Conservation (phyloP, 768 basidiomycete species). For the Tricholomella constricta region DNA sequence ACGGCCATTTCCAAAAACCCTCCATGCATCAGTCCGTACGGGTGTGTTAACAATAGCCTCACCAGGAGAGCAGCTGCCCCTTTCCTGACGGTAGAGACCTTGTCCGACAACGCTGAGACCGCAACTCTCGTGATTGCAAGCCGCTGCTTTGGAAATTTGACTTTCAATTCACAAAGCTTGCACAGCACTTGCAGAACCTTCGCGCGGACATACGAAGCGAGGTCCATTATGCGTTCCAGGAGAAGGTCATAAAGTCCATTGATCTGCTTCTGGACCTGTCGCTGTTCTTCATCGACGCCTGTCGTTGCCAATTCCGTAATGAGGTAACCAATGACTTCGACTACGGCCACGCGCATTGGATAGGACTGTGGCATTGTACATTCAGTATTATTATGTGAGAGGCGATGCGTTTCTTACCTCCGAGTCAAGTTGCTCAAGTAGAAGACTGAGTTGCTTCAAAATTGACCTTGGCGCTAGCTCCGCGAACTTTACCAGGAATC, state of each 20-base stretch:
- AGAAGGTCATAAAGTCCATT: slow-evolving; percentile 80
- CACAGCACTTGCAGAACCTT: slow-evolving; percentile 81
- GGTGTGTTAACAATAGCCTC: slow-evolving; percentile 82
- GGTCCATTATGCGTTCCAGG: slow-evolving; percentile 84
- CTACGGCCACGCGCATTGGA: slow-evolving; percentile 92
- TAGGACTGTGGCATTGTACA: slow-evolving; percentile 65
- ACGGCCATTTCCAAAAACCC: slow-evolving; percentile 71
- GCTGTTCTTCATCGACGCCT: slow-evolving; percentile 38
- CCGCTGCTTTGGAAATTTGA: slow-evolving; percentile 87
- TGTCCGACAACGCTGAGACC: slow-evolving; percentile 83
- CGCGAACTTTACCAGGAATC: slow-evolving; percentile 78
- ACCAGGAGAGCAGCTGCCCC: slow-evolving; percentile 75
- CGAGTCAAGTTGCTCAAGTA: slow-evolving; percentile 86
- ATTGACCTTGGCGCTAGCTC: slow-evolving; percentile 81
- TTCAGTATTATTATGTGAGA: slow-evolving; percentile 3
- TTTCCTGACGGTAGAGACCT: slow-evolving; percentile 86
- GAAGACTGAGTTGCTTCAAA: slow-evolving; percentile 85
- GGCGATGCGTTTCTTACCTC: slow-evolving; percentile 57
- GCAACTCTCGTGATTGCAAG: slow-evolving; percentile 75
- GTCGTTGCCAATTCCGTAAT: slow-evolving; percentile 77
- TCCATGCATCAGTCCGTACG: slow-evolving; percentile 83
- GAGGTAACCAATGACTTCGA: slow-evolving; percentile 86
- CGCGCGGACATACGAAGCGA: slow-evolving; percentile 87
- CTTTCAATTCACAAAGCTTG: slow-evolving; percentile 71
- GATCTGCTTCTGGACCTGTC: slow-evolving; percentile 71